Evolutionary conservation across 2,329 filamentous ascomycete species (phyloP).

Genomic region (Colletotrichum sp.): DNA sequence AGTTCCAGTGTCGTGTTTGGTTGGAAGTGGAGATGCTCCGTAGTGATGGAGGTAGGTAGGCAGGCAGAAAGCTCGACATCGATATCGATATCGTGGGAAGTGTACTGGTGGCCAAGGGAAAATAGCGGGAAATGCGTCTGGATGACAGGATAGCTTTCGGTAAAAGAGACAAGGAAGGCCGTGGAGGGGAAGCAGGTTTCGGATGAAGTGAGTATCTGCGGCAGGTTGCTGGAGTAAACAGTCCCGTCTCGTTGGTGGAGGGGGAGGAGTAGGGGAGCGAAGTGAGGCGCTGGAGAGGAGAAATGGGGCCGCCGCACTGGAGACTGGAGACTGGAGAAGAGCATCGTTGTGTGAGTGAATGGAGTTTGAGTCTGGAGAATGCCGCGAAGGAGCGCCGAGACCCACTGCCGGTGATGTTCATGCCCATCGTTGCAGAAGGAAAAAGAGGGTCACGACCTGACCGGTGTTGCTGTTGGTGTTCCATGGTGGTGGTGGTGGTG

Average conservation of each 20-base stretch:
- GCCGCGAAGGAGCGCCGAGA: neutral
- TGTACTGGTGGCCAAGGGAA: neutral
- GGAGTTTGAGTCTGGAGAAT: neutral
- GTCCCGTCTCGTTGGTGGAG: neutral
- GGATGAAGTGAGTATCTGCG: neutral
- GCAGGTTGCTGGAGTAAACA: neutral
- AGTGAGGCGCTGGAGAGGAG: neutral
- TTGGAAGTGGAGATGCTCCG: neutral
- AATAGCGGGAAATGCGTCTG: neutral
- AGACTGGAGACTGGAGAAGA: neutral
- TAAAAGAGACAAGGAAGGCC: slow-evolving; percentile 6
- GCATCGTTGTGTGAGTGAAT: neutral
- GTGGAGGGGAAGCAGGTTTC: neutral
- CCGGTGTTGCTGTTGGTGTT: neutral
- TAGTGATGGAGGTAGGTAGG: neutral
- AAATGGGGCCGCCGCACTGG: neutral
- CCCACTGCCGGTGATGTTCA: neutral
- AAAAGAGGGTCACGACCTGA: neutral
- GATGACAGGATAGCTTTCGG: slow-evolving; percentile 17
- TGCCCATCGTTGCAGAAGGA: neutral
- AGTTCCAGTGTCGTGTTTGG: neutral
- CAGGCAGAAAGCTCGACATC: neutral
- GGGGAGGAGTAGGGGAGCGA: neutral
- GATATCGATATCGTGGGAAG: neutral
- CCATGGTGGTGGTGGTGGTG: neutral